A percentile compares a stretch with the other conserved stretches of the same genome.
These are phyloP conservation scores for Aspergillus pseudoviridinutans DNA, from an alignment of 2,329 filamentous ascomycete genomes.

Conservation along the genomic window DNA sequence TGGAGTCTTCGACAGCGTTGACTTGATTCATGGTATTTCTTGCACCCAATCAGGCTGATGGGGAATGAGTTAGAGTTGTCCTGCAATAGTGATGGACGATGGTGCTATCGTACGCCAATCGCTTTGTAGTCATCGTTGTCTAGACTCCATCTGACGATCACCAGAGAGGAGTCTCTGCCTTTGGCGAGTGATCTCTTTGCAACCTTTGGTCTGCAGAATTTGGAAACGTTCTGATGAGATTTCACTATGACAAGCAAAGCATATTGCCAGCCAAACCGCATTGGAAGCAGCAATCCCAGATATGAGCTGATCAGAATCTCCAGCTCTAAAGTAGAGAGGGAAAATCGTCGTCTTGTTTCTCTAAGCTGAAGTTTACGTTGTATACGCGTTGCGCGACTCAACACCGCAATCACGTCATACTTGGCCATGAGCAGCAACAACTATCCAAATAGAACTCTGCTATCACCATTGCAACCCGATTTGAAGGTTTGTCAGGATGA, in stretches of 20 bases:
- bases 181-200: too few species aligned
- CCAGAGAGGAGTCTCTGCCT: background rate
- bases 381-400: constrained; percentile 9
- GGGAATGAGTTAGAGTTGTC: background rate
- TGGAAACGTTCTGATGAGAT: background rate
- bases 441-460: background rate
- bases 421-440: background rate
- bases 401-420: constrained; percentile 24
- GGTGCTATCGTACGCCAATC: background rate
- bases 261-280: background rate
- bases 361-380: background rate
- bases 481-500: background rate
- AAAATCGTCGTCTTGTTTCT: background rate
- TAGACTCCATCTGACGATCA: background rate
- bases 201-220: background rate
- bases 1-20: background rate
- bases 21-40: background rate
- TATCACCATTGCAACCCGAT: background rate
- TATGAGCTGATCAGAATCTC: too few species aligned
- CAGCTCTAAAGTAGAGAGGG: background rate
- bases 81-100: background rate
- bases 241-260: background rate
- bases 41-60: background rate
- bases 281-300: background rate
- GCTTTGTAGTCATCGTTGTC: background rate